phyloP scores from a whole-genome alignment of 1,139 yeast genomes.

The Pichia sp. region DNA sequence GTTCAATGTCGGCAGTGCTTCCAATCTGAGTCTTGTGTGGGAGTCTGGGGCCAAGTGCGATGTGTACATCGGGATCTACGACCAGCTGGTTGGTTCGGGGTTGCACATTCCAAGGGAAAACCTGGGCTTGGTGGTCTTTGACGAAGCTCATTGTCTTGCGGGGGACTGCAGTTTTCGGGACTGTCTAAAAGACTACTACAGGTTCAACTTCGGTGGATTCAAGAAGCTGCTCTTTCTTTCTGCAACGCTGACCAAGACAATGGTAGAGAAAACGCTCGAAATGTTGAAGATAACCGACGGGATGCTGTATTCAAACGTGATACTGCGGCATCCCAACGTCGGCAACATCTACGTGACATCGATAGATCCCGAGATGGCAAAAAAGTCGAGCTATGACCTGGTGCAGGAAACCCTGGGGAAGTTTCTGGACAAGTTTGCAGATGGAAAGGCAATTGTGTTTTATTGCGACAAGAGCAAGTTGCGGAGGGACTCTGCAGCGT shows the following conservation, averaged over 20 bases:
- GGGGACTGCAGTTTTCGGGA: neutral
- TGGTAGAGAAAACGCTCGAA: neutral
- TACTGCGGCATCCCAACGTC: neutral
- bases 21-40: neutral
- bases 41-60: neutral
- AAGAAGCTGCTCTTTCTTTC: neutral
- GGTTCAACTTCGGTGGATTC: no score
- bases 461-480: no score
- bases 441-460: no score
- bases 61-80: neutral
- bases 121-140: neutral
- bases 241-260: neutral
- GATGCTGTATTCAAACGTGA: neutral
- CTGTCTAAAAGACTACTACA: no score
- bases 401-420: no score
- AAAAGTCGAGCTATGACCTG: neutral
- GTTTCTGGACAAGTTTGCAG: no score
- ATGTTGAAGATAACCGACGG: neutral
- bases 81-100: neutral
- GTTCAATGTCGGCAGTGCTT: neutral
- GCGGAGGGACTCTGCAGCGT: no score
- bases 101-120: neutral
- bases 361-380: neutral
- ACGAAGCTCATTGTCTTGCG: neutral
- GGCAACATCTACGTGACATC: neutral